A percentile compares a stretch with the other conserved stretches of the same genome.
Conservation (phyloP, 768 basidiomycete genomes). For the Phylloporus sp. region DNA sequence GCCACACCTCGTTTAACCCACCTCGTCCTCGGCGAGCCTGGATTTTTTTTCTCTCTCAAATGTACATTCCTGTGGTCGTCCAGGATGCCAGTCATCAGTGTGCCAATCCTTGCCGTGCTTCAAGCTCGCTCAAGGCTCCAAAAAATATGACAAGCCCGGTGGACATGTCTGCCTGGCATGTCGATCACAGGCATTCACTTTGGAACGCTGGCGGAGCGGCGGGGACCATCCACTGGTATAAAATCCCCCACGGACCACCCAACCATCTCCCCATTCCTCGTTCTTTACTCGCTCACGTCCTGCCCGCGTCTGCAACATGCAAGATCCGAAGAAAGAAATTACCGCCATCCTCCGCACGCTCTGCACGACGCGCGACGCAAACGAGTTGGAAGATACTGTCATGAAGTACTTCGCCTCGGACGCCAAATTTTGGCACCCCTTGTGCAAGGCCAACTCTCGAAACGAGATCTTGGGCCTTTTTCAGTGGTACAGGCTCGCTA, state of each 20-base stretch:
- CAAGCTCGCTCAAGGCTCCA: too few species aligned
- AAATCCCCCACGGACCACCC: conserved; percentile 3
- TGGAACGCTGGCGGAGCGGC: conserved; percentile 7
- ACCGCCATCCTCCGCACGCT: conserved; percentile 39
- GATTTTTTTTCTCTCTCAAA: too few species aligned
- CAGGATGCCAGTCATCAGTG: too few species aligned
- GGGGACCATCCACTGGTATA: conserved; percentile 7
- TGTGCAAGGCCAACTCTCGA: conserved; percentile 53
- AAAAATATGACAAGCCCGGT: too few species aligned
- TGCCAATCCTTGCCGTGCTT: too few species aligned
- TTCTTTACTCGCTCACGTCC: neutral
- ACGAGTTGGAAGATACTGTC: conserved; percentile 44
- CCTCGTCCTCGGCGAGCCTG: too few species aligned
- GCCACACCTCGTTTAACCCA: too few species aligned
- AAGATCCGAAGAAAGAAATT: conserved; percentile 52
- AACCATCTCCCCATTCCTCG: neutral
- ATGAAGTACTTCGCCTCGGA: conserved; percentile 49
- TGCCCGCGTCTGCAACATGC: too few species aligned
- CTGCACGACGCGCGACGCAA: conserved; percentile 44
- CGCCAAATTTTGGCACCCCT: conserved; percentile 54
- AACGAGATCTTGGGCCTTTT: conserved; percentile 48
- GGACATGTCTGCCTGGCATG: neutral
- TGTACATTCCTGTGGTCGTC: too few species aligned
- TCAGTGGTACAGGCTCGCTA: conserved; percentile 66
- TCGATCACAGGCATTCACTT: neutral